These are phyloP conservation scores for Capronia epimyces DNA, from an alignment of 2,329 filamentous ascomycete species.

Conservation along the genomic window DNA sequence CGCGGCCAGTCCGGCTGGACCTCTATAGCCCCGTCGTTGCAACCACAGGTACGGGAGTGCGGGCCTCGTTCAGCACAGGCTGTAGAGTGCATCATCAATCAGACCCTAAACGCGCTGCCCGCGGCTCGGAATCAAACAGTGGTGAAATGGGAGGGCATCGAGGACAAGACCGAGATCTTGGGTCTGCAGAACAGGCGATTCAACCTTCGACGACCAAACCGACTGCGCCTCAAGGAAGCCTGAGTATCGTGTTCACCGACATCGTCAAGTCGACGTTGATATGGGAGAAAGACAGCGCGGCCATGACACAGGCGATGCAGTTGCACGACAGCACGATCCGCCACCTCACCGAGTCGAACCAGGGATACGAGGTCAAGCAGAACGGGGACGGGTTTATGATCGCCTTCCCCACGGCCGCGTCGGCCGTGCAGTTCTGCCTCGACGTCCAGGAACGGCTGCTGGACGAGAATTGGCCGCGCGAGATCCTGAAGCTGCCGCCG, in stretches of 20 bases:
- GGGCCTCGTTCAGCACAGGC: background rate
- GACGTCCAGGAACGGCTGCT: slow-evolving; percentile 24
- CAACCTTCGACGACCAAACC: background rate
- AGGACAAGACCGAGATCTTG: no score
- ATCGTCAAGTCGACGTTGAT: slow-evolving; percentile 27
- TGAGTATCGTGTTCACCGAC: slow-evolving; percentile 28
- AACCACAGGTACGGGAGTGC: background rate
- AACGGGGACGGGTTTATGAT: slow-evolving; percentile 30
- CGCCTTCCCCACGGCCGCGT: slow-evolving; percentile 20
- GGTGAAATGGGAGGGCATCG: background rate
- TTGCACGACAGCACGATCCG: slow-evolving; percentile 25
- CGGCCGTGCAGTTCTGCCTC: slow-evolving; percentile 26
- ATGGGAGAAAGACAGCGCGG: slow-evolving; percentile 23
- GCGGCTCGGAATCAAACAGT: background rate
- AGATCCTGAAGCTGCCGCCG: slow-evolving; percentile 18
- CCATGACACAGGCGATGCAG: slow-evolving; percentile 25
- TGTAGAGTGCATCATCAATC: background rate
- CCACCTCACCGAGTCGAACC: slow-evolving; percentile 15
- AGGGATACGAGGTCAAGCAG: slow-evolving; percentile 28
- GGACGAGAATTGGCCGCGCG: slow-evolving; percentile 23
- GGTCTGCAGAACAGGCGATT: background rate
- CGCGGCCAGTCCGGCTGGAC: background rate
- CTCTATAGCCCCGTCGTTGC: background rate
- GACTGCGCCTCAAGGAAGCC: slow-evolving; percentile 13
- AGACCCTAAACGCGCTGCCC: background rate